Evolutionary conservation across 371 early-diverging fungal genomes (phyloP), one percentile per base, ranked within the genome.

Genomic region (Mortierella sp.): DNA sequence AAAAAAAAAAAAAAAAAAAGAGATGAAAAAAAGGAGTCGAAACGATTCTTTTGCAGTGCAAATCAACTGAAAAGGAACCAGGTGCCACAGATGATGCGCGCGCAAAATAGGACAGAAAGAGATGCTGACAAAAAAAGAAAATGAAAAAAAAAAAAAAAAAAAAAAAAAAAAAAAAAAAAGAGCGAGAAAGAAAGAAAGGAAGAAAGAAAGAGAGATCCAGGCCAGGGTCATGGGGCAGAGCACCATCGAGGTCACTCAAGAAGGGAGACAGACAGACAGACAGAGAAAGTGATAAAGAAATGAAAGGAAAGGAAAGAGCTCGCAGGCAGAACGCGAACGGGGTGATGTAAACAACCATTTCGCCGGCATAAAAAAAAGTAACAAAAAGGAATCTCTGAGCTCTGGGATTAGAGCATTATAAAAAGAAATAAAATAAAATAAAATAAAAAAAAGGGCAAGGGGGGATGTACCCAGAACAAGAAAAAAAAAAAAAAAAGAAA

Each of bases 71-170:
- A 9, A 37, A 9, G 5, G 37, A 5, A 3, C 9, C 9, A 37
- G 50, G 21, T 16, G n/a, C n/a, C 5, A 50, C 14, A 50, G 50
- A 21, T 50, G 50, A n/a, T n/a, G n/a, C n/a, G n/a, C 5, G 14
- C n/a, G 50, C 50, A 26, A 26, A 23, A 53, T 19, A 53, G 53
- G 53, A 53, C 16, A 53, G 26, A 53, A n/a, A 21, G 53, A 21
- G 50, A 37, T 37, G 3, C 9, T 37, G 37, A 5, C 37, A 37
- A 37, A 9, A 5, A 9, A 37, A 5, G 3, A 37, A 50, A 50
- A 47, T 29, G 50, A 58, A 57, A 6, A 62, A 37, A 45, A 23
- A 9, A n/a, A 28, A 52, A 5, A 52, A 0, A 47, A 28, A 14
- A 6, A 16, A 4, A 16, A 46, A 18, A 28, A 37, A 19, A 18